phyloP scores from a whole-genome alignment of 352 stramenopile species.

The Aphanomyces astaci region DNA sequence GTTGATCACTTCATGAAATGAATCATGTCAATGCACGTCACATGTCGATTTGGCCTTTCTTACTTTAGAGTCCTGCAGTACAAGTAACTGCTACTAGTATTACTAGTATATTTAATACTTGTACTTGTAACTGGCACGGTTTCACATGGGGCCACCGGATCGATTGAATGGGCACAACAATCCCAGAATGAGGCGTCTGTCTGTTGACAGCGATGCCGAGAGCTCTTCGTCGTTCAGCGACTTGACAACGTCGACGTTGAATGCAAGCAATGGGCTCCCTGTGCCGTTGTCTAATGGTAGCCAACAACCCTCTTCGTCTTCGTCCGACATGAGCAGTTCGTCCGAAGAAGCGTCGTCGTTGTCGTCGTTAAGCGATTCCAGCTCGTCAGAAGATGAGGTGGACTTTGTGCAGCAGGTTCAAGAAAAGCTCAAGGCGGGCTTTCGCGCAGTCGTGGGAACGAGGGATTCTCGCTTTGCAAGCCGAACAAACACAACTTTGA shows the following conservation, averaged over 20 bases:
- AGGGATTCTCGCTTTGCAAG: conserved; percentile 6
- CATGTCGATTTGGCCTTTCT: no score
- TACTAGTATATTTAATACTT: no score
- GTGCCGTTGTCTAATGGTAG: no score
- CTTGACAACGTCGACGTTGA: background rate
- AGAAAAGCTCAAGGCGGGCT: background rate
- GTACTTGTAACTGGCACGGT: background rate
- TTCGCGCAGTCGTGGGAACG: conserved; percentile 1
- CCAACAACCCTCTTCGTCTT: background rate
- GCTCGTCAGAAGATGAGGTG: background rate
- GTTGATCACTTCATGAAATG: no score
- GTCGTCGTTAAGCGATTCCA: background rate
- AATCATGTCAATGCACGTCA: no score
- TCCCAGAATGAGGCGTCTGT: background rate
- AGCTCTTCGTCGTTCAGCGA: background rate
- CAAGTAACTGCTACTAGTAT: no score
- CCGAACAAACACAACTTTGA: conserved; percentile 14
- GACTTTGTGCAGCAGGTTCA: conserved; percentile 9
- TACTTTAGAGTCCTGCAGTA: no score
- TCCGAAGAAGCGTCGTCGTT: background rate
- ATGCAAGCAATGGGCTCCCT: no score
- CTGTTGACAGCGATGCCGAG: background rate
- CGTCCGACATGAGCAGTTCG: background rate
- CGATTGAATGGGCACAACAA: background rate
- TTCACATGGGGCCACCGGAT: background rate